phyloP scores from a whole-genome alignment of 768 basidiomycete genomes.

The Tricholomella constricta region DNA sequence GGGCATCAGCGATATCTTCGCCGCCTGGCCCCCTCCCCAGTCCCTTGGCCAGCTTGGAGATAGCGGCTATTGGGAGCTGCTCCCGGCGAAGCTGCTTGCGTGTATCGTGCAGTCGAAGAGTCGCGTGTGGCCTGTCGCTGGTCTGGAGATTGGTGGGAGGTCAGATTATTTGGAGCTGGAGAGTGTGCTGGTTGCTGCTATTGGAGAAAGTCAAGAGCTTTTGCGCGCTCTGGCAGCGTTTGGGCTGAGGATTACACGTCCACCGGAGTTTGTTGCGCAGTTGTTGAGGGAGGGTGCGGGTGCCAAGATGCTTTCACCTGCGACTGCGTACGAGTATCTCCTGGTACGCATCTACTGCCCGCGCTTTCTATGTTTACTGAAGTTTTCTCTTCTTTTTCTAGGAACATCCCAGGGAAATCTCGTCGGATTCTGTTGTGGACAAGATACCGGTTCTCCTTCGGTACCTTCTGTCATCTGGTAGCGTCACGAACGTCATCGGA shows the following conservation, averaged over 20 bases:
- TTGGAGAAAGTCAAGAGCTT: conserved; percentile 16
- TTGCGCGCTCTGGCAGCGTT: conserved; percentile 32
- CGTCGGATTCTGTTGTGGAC: neutral
- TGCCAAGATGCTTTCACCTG: conserved; percentile 27
- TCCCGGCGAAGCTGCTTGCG: conserved; percentile 32
- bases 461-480: conserved; percentile 37
- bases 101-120: conserved; percentile 25
- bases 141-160: neutral
- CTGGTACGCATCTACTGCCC: conserved; percentile 25
- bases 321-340: conserved; percentile 29
- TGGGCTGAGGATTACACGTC: conserved; percentile 37
- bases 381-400: conserved; percentile 12
- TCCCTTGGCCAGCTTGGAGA: conserved; percentile 36
- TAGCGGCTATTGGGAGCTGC: conserved; percentile 37
- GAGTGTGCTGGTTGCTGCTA: conserved; percentile 29
- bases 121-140: conserved; percentile 39
- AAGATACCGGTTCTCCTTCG: conserved; percentile 19
- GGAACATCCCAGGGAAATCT: conserved; percentile 15
- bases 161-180: conserved; percentile 12
- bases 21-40: conserved; percentile 42
- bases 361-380: neutral
- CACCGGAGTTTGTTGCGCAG: conserved; percentile 35
- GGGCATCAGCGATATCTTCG: conserved; percentile 31
- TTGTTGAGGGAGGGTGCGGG: conserved; percentile 19
- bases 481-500: conserved; percentile 34